phyloP scores from a whole-genome alignment of 257 asterid species.

The Lantana camara region DNA sequence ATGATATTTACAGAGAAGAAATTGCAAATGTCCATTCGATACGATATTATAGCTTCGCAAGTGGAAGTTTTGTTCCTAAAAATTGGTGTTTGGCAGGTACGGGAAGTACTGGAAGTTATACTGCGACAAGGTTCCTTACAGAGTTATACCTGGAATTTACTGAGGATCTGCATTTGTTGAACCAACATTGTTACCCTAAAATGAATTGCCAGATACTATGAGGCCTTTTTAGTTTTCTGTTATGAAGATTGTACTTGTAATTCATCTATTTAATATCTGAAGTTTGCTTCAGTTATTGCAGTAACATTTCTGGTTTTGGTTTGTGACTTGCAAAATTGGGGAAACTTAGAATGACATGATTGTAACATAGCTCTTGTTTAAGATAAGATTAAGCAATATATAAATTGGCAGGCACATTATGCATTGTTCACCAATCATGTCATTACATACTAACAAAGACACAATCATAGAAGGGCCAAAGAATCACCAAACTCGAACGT shows the following conservation, averaged over 20 bases:
- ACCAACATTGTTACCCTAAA: not conserved
- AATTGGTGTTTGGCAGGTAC: conserved; percentile 57
- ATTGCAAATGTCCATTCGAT: not conserved
- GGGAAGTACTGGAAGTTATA: conserved; percentile 92
- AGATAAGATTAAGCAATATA: no score
- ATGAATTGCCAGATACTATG: not conserved
- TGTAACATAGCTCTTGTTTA: no score
- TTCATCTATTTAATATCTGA: not conserved
- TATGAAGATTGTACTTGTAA: conserved; percentile 1
- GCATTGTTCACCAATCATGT: no score
- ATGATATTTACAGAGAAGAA: not conserved
- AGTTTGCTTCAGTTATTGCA: not conserved
- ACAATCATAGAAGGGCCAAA: no score
- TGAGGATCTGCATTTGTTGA: conserved; percentile 34
- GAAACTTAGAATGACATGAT: no score
- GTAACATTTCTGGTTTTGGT: conserved; percentile 8
- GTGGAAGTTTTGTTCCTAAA: conserved; percentile 9
- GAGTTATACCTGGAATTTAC: conserved; percentile 76
- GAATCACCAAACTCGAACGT: no score
- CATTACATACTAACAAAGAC: no score
- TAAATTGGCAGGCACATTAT: no score
- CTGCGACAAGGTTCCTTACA: conserved; percentile 84
- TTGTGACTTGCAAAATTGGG: not conserved
- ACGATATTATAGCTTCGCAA: not conserved
- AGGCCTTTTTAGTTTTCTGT: not conserved